phyloP scores from a whole-genome alignment of 2,329 filamentous ascomycete genomes.

The Tolypocladium tropicale region DNA sequence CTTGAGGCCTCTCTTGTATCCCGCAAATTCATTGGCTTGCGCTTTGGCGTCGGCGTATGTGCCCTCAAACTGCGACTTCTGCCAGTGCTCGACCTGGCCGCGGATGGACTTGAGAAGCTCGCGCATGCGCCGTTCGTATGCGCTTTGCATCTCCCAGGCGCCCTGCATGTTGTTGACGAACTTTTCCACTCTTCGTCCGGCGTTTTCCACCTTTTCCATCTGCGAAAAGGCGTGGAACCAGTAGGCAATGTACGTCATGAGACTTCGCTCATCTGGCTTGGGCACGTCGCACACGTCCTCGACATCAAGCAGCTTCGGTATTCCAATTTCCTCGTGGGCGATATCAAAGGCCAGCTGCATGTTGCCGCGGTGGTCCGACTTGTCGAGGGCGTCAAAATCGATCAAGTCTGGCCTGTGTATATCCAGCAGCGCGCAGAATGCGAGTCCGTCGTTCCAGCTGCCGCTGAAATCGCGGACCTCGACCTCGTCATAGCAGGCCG shows the following conservation, averaged over 20 bases:
- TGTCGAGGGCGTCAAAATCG: conserved; percentile 91
- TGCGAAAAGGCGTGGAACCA: conserved; percentile 99
- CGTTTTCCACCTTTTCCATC: conserved; percentile 97
- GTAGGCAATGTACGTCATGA: conserved; percentile 99
- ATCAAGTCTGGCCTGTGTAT: conserved; percentile 96
- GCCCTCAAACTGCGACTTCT: conserved; percentile 72
- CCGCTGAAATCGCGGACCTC: conserved; percentile 89
- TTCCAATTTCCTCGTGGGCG: conserved; percentile 90
- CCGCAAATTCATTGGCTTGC: conserved; percentile 70
- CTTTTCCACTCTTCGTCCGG: conserved; percentile 90
- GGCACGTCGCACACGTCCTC: conserved; percentile 97
- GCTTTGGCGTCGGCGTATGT: conserved; percentile 88
- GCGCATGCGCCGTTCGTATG: conserved; percentile 84
- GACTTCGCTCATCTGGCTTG: conserved; percentile 87
- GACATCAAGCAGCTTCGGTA: conserved; percentile 88
- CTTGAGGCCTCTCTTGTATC: conserved; percentile 88
- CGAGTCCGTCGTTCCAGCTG: conserved; percentile 96
- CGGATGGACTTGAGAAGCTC: conserved; percentile 67
- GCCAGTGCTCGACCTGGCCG: conserved; percentile 66
- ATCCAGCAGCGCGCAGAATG: conserved; percentile 91
- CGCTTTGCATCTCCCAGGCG: conserved; percentile 98
- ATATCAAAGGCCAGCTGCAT: conserved; percentile 98
- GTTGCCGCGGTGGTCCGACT: conserved; percentile 87
- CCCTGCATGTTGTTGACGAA: conserved; percentile 99
- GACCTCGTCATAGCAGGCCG: conserved; percentile 95